A percentile compares a stretch with the other conserved stretches of the same genome.
Conservation (phyloP, 148 eudicot genomes). For the Fallopia convolvulus region DNA sequence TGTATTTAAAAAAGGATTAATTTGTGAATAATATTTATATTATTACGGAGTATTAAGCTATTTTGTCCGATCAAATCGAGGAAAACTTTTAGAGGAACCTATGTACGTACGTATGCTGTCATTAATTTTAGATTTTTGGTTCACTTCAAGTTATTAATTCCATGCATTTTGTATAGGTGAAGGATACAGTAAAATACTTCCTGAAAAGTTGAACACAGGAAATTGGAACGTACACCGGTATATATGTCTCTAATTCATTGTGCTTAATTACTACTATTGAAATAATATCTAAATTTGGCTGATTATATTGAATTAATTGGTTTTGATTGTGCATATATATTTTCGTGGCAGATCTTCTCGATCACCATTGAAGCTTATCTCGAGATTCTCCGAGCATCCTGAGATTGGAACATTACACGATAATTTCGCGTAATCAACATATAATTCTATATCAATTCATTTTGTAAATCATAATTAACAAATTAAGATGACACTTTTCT, state of each 20-base stretch:
- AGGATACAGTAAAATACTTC: slow-evolving; percentile 77
- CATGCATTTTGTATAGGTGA: too few species aligned
- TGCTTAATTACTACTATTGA: too few species aligned
- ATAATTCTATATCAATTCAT: slow-evolving; percentile 20
- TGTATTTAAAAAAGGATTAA: too few species aligned
- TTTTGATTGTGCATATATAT: not conserved
- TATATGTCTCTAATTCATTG: too few species aligned
- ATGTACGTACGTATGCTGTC: too few species aligned
- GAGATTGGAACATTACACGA: slow-evolving; percentile 85
- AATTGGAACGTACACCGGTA: slow-evolving; percentile 97
- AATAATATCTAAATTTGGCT: too few species aligned
- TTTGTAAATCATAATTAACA: not conserved
- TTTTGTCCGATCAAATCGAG: too few species aligned
- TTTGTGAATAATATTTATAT: too few species aligned
- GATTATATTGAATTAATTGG: not conserved
- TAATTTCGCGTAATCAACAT: slow-evolving; percentile 52
- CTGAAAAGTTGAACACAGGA: slow-evolving; percentile 84
- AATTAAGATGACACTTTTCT: not conserved
- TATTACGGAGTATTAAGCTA: too few species aligned
- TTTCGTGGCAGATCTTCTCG: slow-evolving; percentile 59
- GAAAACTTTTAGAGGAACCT: too few species aligned
- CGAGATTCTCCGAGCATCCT: slow-evolving; percentile 71
- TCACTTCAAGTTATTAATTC: too few species aligned
- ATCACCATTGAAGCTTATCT: slow-evolving; percentile 66
- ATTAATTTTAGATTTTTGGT: too few species aligned